Evolutionary conservation across 2,329 filamentous ascomycete genomes (phyloP).

Genomic region (Clonostachys solani): DNA sequence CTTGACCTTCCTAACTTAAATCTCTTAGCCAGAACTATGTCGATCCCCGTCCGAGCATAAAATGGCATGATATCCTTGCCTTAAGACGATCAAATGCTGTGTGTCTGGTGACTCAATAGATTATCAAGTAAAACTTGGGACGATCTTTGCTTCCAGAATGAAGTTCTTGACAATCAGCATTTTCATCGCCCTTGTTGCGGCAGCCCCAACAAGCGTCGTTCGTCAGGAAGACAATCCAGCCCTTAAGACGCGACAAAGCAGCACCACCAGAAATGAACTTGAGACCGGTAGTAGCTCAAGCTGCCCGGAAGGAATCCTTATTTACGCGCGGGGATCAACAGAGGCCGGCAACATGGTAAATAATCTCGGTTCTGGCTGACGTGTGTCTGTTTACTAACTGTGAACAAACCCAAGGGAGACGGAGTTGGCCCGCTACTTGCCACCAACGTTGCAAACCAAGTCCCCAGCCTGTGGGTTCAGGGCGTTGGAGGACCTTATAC

Average conservation of each 20-base stretch:
- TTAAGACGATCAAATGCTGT: no score
- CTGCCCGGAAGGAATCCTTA: constrained; percentile 30
- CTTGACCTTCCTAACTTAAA: no score
- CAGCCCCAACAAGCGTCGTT: no score
- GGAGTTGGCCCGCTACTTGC: constrained; percentile 19
- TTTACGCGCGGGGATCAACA: constrained; percentile 31
- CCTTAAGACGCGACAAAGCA: not conserved
- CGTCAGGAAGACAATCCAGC: no score
- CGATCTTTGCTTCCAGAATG: no score
- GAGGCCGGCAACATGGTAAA: constrained; percentile 31
- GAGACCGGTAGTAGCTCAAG: constrained; percentile 14
- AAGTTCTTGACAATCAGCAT: no score
- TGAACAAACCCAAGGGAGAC: constrained; percentile 10
- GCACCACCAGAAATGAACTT: constrained; percentile 17
- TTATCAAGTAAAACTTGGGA: no score
- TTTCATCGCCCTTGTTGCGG: no score
- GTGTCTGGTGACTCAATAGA: no score
- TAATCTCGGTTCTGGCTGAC: not conserved
- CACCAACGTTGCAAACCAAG: constrained; percentile 18
- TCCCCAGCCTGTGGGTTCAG: constrained; percentile 31
- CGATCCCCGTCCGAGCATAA: no score
- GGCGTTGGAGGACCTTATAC: constrained; percentile 35
- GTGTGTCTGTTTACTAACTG: not conserved
- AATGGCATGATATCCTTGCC: no score
- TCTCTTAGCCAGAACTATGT: no score